These are phyloP conservation scores for Cokeromyces recurvatus DNA, from an alignment of 371 early-diverging fungal species.

Conservation along the genomic window DNA sequence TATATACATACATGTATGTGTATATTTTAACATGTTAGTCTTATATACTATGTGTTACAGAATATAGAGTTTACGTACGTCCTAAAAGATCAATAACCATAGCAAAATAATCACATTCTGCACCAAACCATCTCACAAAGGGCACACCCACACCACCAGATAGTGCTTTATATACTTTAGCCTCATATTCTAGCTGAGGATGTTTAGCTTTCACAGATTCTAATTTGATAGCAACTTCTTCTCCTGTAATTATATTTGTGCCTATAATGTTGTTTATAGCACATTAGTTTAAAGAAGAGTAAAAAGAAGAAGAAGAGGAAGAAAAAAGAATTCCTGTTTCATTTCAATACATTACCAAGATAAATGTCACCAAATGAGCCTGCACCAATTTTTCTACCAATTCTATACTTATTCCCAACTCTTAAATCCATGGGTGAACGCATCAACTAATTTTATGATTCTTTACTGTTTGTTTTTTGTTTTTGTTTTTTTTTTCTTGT, in stretches of 20 bases:
- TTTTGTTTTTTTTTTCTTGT: no score
- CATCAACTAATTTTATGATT: no score
- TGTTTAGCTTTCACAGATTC: conserved; percentile 92
- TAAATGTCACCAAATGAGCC: conserved; percentile 99
- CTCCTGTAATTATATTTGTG: conserved; percentile 87
- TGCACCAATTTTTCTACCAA: conserved; percentile 97
- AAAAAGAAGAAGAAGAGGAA: not conserved
- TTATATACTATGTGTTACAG: not conserved
- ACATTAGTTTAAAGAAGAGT: no score
- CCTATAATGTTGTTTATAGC: conserved; percentile 51
- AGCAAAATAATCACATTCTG: conserved; percentile 91
- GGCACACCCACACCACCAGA: conserved; percentile 97
- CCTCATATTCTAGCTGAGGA: conserved; percentile 97
- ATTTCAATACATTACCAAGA: conserved; percentile 63
- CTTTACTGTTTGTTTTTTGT: no score
- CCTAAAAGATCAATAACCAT: conserved; percentile 99
- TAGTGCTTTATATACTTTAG: conserved; percentile 90
- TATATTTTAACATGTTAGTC: not conserved
- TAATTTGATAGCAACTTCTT: conserved; percentile 96
- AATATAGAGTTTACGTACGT: conserved; percentile 39
- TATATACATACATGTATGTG: not conserved
- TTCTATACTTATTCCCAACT: conserved; percentile 90
- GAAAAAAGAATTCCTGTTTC: not conserved
- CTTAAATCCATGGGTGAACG: conserved; percentile 45
- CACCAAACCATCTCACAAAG: conserved; percentile 91